Evolutionary conservation across 306 rosid species (phyloP).

Genomic region (Cyclanthera cordifolia): DNA sequence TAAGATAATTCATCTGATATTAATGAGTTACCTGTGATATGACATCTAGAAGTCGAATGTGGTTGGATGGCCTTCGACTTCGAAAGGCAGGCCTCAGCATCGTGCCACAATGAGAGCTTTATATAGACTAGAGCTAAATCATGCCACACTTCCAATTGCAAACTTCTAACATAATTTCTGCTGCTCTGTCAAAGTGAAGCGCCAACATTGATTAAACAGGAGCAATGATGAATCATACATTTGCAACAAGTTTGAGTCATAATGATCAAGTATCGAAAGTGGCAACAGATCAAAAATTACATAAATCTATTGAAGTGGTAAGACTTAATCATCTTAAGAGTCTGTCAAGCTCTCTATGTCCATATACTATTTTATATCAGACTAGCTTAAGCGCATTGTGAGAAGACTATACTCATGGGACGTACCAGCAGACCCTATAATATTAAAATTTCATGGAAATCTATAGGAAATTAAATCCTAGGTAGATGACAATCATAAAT

Average conservation of each 20-base stretch:
- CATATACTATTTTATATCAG: too few relatives aligned
- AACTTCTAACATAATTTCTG: constrained; percentile 34
- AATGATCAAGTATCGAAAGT: too few relatives aligned
- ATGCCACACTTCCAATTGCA: constrained; percentile 78
- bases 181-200: constrained; percentile 33
- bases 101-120: constrained; percentile 56
- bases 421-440: too few relatives aligned
- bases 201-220: constrained; percentile 11
- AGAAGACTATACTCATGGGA: too few relatives aligned
- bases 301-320: neutral
- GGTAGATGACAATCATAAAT: too few relatives aligned
- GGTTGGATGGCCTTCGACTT: constrained; percentile 50
- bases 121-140: constrained; percentile 65
- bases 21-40: constrained; percentile 40
- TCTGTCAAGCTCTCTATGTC: too few relatives aligned
- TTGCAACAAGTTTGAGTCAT: too few relatives aligned
- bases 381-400: too few relatives aligned
- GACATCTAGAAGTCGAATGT: constrained; percentile 55
- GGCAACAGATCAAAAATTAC: neutral
- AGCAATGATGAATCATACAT: constrained; percentile 1
- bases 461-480: too few relatives aligned
- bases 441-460: too few relatives aligned
- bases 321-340: neutral
- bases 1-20: neutral
- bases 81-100: constrained; percentile 66